These are phyloP conservation scores for Colletotrichum sp. DNA, from an alignment of 2,329 filamentous ascomycete species.

Conservation along the genomic window DNA sequence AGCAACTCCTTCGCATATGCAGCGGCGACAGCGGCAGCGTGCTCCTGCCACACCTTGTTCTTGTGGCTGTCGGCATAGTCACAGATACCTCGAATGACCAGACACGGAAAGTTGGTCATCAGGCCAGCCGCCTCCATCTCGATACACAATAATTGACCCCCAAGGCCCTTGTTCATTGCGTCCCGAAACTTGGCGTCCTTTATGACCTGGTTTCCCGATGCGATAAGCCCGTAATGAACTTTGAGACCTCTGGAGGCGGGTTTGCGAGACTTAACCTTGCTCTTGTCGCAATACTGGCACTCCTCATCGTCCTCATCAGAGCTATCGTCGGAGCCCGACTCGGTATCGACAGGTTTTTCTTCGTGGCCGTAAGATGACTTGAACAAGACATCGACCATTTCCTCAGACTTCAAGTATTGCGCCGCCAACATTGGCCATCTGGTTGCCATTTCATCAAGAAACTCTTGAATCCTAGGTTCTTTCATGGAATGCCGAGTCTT, in stretches of 20 bases:
- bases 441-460: no score
- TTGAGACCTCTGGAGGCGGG: not conserved
- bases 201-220: slow-evolving; percentile 39
- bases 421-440: no score
- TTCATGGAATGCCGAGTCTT: no score
- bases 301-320: not conserved
- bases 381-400: no score
- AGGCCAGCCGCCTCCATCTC: slow-evolving; percentile 32
- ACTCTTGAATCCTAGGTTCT: no score
- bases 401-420: no score
- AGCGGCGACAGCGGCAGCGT: slow-evolving; percentile 38
- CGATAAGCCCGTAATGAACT: slow-evolving; percentile 28
- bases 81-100: slow-evolving; percentile 44
- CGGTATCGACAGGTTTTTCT: no score
- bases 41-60: slow-evolving; percentile 37
- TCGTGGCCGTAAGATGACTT: no score
- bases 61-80: slow-evolving; percentile 46
- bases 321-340: no score
- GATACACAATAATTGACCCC: slow-evolving; percentile 26
- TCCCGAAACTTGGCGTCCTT: slow-evolving; percentile 36
- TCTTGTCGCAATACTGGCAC: not conserved
- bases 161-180: slow-evolving; percentile 21
- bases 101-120: slow-evolving; percentile 31
- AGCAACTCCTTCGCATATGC: slow-evolving; percentile 29
- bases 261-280: not conserved